A percentile compares a stretch with the other conserved stretches of the same genome.
Evolutionary conservation across 2,329 filamentous ascomycete species (phyloP).

Genomic region (Xylaria hypoxylon): DNA sequence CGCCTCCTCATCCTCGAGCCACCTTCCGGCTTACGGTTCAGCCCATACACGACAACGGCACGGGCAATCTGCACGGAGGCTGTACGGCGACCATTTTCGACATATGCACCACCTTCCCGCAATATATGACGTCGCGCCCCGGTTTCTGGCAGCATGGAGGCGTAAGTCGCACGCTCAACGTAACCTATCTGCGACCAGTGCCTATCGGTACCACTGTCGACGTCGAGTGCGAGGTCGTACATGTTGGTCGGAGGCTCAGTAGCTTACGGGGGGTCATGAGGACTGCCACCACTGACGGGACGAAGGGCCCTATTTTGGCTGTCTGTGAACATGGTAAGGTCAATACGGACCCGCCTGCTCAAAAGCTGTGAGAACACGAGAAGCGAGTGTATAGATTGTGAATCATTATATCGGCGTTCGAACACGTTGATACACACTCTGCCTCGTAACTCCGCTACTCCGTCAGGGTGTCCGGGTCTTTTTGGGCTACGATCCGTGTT

Average conservation of each 20-base stretch:
- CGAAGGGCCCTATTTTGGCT: slow-evolving; percentile 58
- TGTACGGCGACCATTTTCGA: slow-evolving; percentile 76
- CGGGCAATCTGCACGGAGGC: slow-evolving; percentile 70
- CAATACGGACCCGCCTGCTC: slow-evolving; percentile 58
- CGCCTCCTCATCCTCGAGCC: slow-evolving; percentile 54
- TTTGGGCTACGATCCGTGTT: background rate
- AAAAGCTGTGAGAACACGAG: slow-evolving; percentile 36
- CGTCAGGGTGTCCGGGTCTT: background rate
- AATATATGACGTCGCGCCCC: slow-evolving; percentile 66
- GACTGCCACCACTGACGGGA: slow-evolving; percentile 51
- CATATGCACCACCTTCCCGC: slow-evolving; percentile 68
- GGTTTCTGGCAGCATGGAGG: slow-evolving; percentile 73
- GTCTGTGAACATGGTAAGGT: slow-evolving; percentile 67
- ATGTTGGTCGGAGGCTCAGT: slow-evolving; percentile 59
- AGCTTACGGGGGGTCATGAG: slow-evolving; percentile 61
- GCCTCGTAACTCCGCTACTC: too few relatives aligned
- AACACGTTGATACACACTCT: too few relatives aligned
- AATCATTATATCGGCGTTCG: background rate
- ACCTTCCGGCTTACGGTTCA: slow-evolving; percentile 64
- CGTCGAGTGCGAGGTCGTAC: slow-evolving; percentile 61
- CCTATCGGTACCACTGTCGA: slow-evolving; percentile 59
- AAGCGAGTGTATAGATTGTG: background rate
- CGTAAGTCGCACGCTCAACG: slow-evolving; percentile 73
- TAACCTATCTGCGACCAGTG: slow-evolving; percentile 75
- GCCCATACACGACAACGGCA: slow-evolving; percentile 63